Evolutionary conservation across 441 rosid species (phyloP), one percentile per base, ranked within the genome.

Genomic region (Viola pubescens): DNA sequence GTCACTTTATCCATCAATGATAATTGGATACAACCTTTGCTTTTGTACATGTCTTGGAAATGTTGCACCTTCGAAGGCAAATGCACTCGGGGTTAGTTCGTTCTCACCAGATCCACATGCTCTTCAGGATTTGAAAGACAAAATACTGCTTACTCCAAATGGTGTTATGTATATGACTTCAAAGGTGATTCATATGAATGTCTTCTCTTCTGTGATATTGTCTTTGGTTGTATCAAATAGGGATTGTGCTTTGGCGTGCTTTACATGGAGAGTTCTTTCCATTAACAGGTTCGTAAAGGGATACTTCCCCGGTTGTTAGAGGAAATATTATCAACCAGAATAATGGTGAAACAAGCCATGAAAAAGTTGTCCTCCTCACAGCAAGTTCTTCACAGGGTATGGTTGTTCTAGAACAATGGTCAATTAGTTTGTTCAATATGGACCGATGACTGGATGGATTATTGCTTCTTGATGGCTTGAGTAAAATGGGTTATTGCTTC

Each of bases 1-100:
- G 70, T 90, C 99, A 69, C 97, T 94, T 59, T 90, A 94, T 80
- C 99, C 99, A 64, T 94, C 99, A 44, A 88, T 94, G 95, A 82
- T 94, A 71, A 94, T 94, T 59, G 97, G 91, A 64, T 91, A 94
- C 76, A 90, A 94, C 68, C 94, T 94, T 69, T 94, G 99, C 80
- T 94, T 81, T 75, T 82, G 85, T 63, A 94, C 99, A 5, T 90
- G 97, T 77, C 94, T 94, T 10, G 99, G 99, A 59, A 90, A 82
- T 78, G 77, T 82, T 70, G 71, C 73, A 54, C 80, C 80, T 75
- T 73, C 84, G 52, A 81, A 81, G 78, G 83, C 59, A 74, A 83
- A 87, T 68, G 77, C 71, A 42, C 84, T 94, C 45, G 97, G 99
- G 68, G 97, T 94, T 74, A 59, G 85, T 65, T 75, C 90, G 58